phyloP scores from a whole-genome alignment of 495 filamentous ascomycete species.

The Aspergillus nanangensis region DNA sequence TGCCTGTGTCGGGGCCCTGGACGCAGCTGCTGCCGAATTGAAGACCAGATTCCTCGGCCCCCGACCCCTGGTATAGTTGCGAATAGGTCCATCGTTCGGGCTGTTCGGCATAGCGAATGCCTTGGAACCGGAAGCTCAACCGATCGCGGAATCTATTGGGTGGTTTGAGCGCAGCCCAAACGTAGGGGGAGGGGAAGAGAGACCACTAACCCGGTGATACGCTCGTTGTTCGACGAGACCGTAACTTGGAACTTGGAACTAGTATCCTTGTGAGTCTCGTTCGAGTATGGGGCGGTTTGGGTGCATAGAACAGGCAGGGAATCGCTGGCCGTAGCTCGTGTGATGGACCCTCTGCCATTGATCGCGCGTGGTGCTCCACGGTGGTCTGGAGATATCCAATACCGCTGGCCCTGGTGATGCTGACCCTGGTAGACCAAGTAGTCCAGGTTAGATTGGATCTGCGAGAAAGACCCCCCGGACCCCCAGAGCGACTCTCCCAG shows the following conservation, averaged over 20 bases:
- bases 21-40: slow-evolving; percentile 15
- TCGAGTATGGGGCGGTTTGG: neutral
- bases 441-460: neutral
- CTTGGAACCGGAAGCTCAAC: slow-evolving; percentile 19
- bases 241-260: neutral
- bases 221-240: neutral
- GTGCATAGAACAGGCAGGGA: neutral
- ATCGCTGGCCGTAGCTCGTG: neutral
- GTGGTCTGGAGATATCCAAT: neutral
- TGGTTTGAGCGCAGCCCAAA: too few relatives aligned
- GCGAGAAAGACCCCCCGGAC: neutral
- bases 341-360: neutral
- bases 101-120: slow-evolving; percentile 17
- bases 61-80: slow-evolving; percentile 11
- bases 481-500: neutral
- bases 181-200: too few relatives aligned
- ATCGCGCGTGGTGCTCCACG: neutral
- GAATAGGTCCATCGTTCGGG: slow-evolving; percentile 20
- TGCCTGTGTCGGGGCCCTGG: slow-evolving; percentile 12
- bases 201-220: neutral
- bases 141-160: slow-evolving; percentile 20
- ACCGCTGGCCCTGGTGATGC: neutral
- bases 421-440: neutral
- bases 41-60: slow-evolving; percentile 12
- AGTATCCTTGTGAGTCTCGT: neutral